Conservation (phyloP, 768 basidiomycete genomes). For the Phlebiopsis flavidoalba region DNA sequence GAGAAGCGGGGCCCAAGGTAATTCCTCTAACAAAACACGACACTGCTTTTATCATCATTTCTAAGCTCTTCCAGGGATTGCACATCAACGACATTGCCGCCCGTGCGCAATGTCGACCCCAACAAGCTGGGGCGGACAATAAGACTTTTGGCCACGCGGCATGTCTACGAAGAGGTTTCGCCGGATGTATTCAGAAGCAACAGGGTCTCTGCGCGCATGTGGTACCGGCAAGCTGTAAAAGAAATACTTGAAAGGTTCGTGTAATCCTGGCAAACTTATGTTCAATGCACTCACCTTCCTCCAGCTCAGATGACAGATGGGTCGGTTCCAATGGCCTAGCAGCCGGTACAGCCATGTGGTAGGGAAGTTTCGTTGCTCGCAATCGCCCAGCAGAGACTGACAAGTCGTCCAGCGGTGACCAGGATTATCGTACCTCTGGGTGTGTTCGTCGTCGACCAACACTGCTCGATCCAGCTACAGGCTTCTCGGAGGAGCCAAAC, state of each 20-base stretch:
- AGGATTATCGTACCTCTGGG: constrained; percentile 1
- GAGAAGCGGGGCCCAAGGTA: constrained; percentile 24
- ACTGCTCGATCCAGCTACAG: constrained; percentile 18
- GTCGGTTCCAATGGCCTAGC: constrained; percentile 4
- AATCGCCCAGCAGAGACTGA: neutral
- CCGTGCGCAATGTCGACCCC: constrained; percentile 17
- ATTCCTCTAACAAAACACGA: no score
- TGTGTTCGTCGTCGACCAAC: constrained; percentile 14
- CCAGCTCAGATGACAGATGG: neutral
- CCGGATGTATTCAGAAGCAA: constrained; percentile 28
- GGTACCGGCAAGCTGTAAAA: constrained; percentile 15
- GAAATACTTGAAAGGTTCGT: neutral
- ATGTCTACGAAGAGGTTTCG: constrained; percentile 27
- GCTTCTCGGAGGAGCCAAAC: constrained; percentile 13
- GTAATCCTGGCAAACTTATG: neutral
- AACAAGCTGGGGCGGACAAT: constrained; percentile 25
- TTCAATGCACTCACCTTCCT: neutral
- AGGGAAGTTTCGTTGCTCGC: neutral
- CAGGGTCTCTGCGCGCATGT: constrained; percentile 15
- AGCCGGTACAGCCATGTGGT: neutral
- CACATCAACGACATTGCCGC: constrained; percentile 28
- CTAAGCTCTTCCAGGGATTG: constrained; percentile 14
- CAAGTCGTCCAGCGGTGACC: neutral
- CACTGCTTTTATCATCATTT: neutral
- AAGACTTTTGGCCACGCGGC: constrained; percentile 23